Conservation (phyloP, 1,284 basidiomycete genomes). For the Cutaneotrichosporon arboriforme region DNA sequence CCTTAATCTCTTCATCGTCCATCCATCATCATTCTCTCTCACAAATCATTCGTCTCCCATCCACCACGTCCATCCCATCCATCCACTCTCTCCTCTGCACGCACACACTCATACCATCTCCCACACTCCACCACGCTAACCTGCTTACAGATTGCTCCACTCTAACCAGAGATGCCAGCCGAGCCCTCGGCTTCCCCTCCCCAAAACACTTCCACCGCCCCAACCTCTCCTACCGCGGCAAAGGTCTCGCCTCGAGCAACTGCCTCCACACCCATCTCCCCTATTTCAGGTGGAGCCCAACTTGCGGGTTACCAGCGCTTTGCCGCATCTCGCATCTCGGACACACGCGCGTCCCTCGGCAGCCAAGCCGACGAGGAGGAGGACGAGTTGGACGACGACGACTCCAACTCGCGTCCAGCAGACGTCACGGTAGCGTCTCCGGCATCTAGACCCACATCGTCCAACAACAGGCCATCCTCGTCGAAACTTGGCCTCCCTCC, state of each 20-base stretch:
- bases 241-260: conserved; percentile 13
- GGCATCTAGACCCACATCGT: not conserved
- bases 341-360: conserved; percentile 13
- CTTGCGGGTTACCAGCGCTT: conserved; percentile 10
- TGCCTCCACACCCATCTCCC: conserved; percentile 12
- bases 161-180: conserved; percentile 10
- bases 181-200: conserved; percentile 11
- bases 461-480: not conserved
- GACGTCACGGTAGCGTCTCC: not conserved
- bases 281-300: conserved; percentile 8
- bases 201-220: conserved; percentile 7
- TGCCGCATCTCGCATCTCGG: conserved; percentile 14
- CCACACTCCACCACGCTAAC: not conserved
- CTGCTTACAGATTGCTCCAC: not conserved
- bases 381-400: conserved; percentile 17
- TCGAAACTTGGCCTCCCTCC: not conserved
- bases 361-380: conserved; percentile 16
- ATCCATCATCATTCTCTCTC: not conserved
- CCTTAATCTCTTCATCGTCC: not conserved
- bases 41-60: not conserved
- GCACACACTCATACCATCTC: not conserved
- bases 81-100: not conserved
- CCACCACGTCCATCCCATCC: not conserved
- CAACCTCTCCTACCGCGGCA: conserved; percentile 8
- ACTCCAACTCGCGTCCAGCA: conserved; percentile 5